phyloP scores from a whole-genome alignment of 2,329 filamentous ascomycete genomes.

The Beauveria scarabaeidicola region DNA sequence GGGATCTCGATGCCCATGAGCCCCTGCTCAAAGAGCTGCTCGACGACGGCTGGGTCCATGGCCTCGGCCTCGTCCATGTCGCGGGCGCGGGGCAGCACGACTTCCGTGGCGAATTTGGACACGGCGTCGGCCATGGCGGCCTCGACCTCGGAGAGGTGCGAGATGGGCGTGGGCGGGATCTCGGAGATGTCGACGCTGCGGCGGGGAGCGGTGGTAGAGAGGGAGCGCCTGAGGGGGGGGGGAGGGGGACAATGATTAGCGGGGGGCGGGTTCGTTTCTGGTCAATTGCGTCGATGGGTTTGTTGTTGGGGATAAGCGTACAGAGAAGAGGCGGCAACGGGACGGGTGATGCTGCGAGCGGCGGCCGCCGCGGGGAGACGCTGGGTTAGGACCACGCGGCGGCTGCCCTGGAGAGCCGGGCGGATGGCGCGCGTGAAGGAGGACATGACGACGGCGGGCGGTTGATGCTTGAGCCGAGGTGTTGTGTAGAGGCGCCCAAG shows the following conservation, averaged over 20 bases:
- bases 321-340: slow-evolving; percentile 18
- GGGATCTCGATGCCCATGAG: slow-evolving; percentile 97
- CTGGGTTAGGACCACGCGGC: slow-evolving; percentile 30
- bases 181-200: slow-evolving; percentile 58
- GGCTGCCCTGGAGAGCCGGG: slow-evolving; percentile 41
- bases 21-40: slow-evolving; percentile 94
- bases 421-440: slow-evolving; percentile 43
- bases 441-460: slow-evolving; percentile 31
- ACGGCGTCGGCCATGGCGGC: slow-evolving; percentile 82
- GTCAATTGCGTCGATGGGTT: not conserved
- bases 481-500: not conserved
- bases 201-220: slow-evolving; percentile 52
- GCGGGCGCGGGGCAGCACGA: slow-evolving; percentile 81
- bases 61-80: slow-evolving; percentile 96
- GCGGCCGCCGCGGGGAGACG: slow-evolving; percentile 18
- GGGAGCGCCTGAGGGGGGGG: slow-evolving; percentile 34
- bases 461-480: not conserved
- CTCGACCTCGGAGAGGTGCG: slow-evolving; percentile 86
- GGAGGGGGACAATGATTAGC: not conserved
- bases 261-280: not conserved
- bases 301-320: slow-evolving; percentile 18
- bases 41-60: slow-evolving; percentile 83
- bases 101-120: slow-evolving; percentile 80
- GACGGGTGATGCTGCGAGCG: slow-evolving; percentile 14
- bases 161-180: slow-evolving; percentile 84